Evolutionary conservation across 768 basidiomycete species (phyloP), one percentile per base, ranked within the genome.

Genomic region (Boletus rufocinnamomeus): DNA sequence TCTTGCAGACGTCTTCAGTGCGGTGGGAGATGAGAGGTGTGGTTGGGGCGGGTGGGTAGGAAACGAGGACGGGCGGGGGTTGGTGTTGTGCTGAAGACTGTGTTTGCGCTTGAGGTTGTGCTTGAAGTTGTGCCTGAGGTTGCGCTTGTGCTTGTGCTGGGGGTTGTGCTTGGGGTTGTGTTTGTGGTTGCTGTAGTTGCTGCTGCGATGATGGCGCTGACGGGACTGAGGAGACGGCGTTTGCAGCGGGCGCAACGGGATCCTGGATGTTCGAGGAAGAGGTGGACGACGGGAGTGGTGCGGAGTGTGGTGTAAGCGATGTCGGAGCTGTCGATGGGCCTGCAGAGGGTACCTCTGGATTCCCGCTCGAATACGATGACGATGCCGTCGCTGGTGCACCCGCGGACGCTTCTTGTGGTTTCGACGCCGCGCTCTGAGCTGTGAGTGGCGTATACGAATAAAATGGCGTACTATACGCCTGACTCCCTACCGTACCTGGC

Each of bases 1-100:
- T 90, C 66, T 83, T 88, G 7, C 82, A 73, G 1, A 85, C 80
- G 11, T 76, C 83, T 65, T 86, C 83, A 9, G 65, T 77, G 51
- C 76, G 76, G 49, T 71, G 66, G 10, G 71, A 61, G n/a, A 67
- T 57, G 23, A 63, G 44, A 27, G 66, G 60, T 10, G 53, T 9
- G 25, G 64, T 16, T 17, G 64, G 55, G 32, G 47, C 27, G 28
- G 60, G 51, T 11, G 59, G 25, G 37, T 64, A 59, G 47, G 67
- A 13, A 34, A 34, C 13, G 37, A 52, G 48, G 32, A 47, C 44
- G 49, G 63, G 50, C 17, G 54, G 56, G 10, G 55, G 44, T 51
- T 54, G 57, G 8, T 48, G 1, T 40, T 43, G 62, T 21, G 48
- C 10, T 32, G 28, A 6, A 6, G 45, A 8, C 23, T 50, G 61